A percentile compares a stretch with the other conserved stretches of the same genome.
Conservation (phyloP, 495 filamentous ascomycete species). For the Apiosordaria backusii region DNA sequence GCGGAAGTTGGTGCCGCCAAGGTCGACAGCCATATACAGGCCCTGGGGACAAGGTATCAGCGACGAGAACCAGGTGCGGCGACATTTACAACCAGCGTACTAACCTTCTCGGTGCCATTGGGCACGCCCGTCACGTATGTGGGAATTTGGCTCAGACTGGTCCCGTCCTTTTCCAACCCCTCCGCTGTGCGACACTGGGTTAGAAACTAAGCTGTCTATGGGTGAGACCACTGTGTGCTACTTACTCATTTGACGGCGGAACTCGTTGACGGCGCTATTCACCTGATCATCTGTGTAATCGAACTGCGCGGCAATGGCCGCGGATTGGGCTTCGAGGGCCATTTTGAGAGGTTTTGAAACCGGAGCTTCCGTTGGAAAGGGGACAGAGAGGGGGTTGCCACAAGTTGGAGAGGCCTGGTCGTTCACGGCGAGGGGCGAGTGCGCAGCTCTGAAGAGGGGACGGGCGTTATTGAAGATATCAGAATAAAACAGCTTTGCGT, state of each 20-base stretch:
- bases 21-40: conserved; percentile 90
- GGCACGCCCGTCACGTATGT: conserved; percentile 94
- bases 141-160: conserved; percentile 89
- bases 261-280: conserved; percentile 75
- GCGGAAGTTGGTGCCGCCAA: conserved; percentile 96
- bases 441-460: conserved; percentile 33
- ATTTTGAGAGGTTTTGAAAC: conserved; percentile 47
- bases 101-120: conserved; percentile 92
- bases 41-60: conserved; percentile 55
- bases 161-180: conserved; percentile 73
- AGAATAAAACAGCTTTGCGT: conserved; percentile 34
- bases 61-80: background rate
- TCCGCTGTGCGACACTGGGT: conserved; percentile 50
- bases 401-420: conserved; percentile 36
- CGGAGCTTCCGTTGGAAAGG: conserved; percentile 46
- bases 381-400: conserved; percentile 46
- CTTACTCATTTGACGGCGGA: conserved; percentile 77
- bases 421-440: conserved; percentile 42
- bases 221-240: conserved; percentile 6
- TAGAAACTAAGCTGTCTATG: background rate
- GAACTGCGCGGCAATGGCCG: conserved; percentile 78
- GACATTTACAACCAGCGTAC: conserved; percentile 5
- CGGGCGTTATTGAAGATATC: conserved; percentile 32
- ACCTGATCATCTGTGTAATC: conserved; percentile 79
- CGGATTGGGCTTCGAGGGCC: conserved; percentile 67